phyloP scores from a whole-genome alignment of 2,329 filamentous ascomycete species.

The Harringtonia lauricola region DNA sequence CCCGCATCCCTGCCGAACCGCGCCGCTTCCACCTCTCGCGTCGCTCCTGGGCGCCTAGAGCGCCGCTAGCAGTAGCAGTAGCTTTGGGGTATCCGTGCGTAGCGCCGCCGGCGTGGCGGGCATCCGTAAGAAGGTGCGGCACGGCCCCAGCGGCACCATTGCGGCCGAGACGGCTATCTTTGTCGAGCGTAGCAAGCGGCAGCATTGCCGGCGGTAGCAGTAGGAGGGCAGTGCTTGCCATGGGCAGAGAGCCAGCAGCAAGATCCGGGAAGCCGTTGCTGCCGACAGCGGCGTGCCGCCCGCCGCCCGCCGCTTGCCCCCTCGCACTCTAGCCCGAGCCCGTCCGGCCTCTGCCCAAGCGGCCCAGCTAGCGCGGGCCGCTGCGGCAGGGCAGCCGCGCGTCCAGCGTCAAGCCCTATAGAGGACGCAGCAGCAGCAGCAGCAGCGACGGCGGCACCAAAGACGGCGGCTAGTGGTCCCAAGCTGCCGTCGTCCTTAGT shows the following conservation, averaged over 20 bases:
- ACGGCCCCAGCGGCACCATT: neutral
- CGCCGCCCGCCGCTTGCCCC: no score
- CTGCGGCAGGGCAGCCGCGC: neutral
- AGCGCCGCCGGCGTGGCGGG: no score
- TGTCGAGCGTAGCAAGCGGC: conserved; percentile 36
- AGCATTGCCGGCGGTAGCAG: conserved; percentile 17
- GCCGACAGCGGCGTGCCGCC: neutral
- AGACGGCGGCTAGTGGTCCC: no score
- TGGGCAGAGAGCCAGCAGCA: neutral
- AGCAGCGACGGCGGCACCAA: no score
- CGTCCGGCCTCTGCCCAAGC: conserved; percentile 9
- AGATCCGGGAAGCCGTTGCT: no score
- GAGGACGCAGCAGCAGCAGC: no score
- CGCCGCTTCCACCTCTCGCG: conserved; percentile 45
- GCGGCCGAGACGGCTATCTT: conserved; percentile 34
- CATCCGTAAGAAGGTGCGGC: conserved; percentile 22
- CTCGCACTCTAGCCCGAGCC: no score
- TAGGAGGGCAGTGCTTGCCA: neutral
- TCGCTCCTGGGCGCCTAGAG: conserved; percentile 8
- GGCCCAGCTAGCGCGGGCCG: conserved; percentile 5
- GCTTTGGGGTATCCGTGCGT: conserved; percentile 18
- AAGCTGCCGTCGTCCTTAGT: neutral
- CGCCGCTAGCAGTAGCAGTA: conserved; percentile 18
- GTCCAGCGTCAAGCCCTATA: no score
- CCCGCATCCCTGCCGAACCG: conserved; percentile 19